Evolutionary conservation across 2,329 filamentous ascomycete species (phyloP), one percentile per base, ranked within the genome.

Genomic region (Pseudocercospora ulei): DNA sequence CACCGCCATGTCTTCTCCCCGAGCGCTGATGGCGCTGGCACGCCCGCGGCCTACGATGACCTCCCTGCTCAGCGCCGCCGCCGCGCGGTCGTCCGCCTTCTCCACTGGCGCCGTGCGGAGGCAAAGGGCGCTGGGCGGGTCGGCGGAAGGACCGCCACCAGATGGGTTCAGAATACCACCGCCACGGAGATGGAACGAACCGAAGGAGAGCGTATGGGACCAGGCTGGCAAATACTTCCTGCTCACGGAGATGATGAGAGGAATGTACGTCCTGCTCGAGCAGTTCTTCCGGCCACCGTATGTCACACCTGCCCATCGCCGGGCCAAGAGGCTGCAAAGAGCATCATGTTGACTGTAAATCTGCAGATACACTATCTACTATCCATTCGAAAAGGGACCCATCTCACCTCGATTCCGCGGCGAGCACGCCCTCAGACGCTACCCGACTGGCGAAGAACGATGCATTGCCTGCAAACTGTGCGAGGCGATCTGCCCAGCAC

Each of bases 391-490:
- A 65, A 98, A 98, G 74, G 90, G 90, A 31, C 90, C 90, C 45
- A 95, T 98, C 63, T 95, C 87, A 22, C 90, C 90, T 46, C 82
- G 90, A 55, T 98, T 98, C 78, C 83, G 90, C 65, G 90, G 90
- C 63, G 90, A 98, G 67, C 90, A 98, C 69, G 90, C 90, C 52
- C 75, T 98, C 49, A 80, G 90, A 65, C 78, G 90, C 59, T 98
- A 98, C 66, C 90, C 90, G 18, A 92, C 88, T 2, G 90, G 90
- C 53, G 90, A 98, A 69, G 90, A 98, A 71, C 82, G 90, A 56
- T 98, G 90, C 72, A 98, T 98, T 66, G 90, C 90, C 55, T 98
- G 90, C 82, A 98, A 98, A 73, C 79, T 98, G 43, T 98, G 90
- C 69, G 90, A 98, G 70, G 90, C 90, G 56, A 82, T 96, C 61